These are phyloP conservation scores for Solanum ossicruentum DNA, from an alignment of 257 asterid species.

Conservation along the genomic window DNA sequence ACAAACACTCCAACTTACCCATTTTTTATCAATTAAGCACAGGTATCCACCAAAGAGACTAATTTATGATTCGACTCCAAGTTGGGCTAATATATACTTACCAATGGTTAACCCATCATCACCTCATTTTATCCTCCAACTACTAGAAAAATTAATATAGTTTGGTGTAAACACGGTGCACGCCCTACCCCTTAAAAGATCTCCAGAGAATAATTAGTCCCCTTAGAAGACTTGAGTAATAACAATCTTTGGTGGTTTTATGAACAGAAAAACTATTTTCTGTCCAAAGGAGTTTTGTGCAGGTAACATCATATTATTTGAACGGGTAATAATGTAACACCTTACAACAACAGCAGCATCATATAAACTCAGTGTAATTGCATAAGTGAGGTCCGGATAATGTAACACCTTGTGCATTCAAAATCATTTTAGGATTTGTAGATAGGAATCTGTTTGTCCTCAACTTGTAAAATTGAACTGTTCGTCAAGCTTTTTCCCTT, in stretches of 20 bases:
- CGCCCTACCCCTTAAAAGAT: background rate
- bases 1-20: too few species aligned
- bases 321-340: background rate
- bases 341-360: background rate
- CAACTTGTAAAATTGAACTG: background rate
- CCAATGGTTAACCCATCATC: background rate
- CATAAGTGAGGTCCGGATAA: background rate
- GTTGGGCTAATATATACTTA: too few species aligned
- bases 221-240: background rate
- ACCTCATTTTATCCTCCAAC: background rate
- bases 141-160: background rate
- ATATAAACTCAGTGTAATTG: background rate
- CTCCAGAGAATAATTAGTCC: background rate
- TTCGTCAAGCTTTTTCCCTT: slow-evolving; percentile 9
- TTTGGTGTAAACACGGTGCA: background rate
- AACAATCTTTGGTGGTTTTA: background rate
- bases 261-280: background rate
- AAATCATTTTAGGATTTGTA: background rate
- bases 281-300: background rate
- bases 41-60: too few species aligned
- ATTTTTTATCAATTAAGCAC: too few species aligned
- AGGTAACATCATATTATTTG: background rate
- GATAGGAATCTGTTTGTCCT: background rate
- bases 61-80: too few species aligned
- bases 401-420: background rate